phyloP scores from a whole-genome alignment of 2,329 filamentous ascomycete species.

The Aspergillus fijiensis region DNA sequence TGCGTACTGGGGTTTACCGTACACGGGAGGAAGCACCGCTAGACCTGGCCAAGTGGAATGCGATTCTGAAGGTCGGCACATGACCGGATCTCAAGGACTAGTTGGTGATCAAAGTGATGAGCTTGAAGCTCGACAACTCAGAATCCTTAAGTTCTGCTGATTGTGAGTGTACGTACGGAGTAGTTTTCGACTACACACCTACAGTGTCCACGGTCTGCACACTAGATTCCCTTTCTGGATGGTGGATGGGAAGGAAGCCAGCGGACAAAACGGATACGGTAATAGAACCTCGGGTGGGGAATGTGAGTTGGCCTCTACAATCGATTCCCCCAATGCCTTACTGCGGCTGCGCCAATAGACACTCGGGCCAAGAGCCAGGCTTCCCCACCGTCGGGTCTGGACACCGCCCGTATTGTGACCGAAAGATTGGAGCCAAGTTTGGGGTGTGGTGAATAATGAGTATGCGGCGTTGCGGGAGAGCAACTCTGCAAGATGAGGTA shows the following conservation, averaged over 20 bases:
- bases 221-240: background rate
- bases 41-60: background rate
- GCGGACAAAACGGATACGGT: background rate
- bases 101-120: too few species aligned
- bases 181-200: background rate
- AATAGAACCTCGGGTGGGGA: constrained; percentile 15
- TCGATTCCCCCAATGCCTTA: constrained; percentile 16
- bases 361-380: constrained; percentile 15
- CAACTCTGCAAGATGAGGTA: too few species aligned
- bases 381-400: constrained; percentile 22
- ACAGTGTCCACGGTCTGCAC: too few species aligned
- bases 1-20: background rate
- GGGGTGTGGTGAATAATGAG: background rate
- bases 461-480: background rate
- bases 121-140: background rate
- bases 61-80: background rate
- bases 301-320: constrained; percentile 18
- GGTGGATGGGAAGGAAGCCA: background rate
- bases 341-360: constrained; percentile 19
- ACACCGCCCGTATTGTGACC: constrained; percentile 16
- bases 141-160: too few species aligned
- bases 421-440: constrained; percentile 7
- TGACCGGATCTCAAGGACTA: background rate
- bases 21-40: background rate
- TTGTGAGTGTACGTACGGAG: too few species aligned